Percentiles rank a stretch among this genome's conserved stretches.
These are phyloP conservation scores for Condylostoma magnum DNA, from an alignment of 169 alveolate species.

Conservation along the genomic window DNA sequence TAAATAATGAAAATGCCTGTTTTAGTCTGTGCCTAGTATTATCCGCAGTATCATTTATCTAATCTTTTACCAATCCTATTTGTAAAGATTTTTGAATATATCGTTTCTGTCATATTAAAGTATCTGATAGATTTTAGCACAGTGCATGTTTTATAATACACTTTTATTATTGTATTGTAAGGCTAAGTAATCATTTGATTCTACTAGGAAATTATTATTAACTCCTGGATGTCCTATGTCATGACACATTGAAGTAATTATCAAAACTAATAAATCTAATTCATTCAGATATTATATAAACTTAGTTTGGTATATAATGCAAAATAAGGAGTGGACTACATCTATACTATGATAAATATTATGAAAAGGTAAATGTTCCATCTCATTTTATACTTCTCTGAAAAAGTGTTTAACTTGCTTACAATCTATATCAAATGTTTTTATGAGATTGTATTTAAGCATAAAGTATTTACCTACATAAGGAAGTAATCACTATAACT, in stretches of 20 bases:
- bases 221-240: constrained; percentile 20
- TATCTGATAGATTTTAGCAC: background rate
- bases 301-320: too few species aligned
- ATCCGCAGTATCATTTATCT: constrained; percentile 35
- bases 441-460: too few species aligned
- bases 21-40: constrained; percentile 39
- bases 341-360: too few species aligned
- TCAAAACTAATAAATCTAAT: background rate
- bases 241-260: constrained; percentile 12
- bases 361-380: too few species aligned
- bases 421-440: too few species aligned
- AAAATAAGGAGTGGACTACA: too few species aligned
- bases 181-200: background rate
- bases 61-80: background rate
- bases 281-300: too few species aligned
- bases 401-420: too few species aligned
- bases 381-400: too few species aligned
- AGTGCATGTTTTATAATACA: constrained; percentile 25
- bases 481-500: too few species aligned
- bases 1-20: constrained; percentile 20
- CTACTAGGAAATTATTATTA: background rate
- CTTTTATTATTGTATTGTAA: constrained; percentile 25
- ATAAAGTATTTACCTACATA: too few species aligned
- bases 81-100: constrained; percentile 13
- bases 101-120: background rate